Base-by-base conservation (phyloP, 768 basidiomycete genomes). In the Lyophyllum shimeji region DNA sequence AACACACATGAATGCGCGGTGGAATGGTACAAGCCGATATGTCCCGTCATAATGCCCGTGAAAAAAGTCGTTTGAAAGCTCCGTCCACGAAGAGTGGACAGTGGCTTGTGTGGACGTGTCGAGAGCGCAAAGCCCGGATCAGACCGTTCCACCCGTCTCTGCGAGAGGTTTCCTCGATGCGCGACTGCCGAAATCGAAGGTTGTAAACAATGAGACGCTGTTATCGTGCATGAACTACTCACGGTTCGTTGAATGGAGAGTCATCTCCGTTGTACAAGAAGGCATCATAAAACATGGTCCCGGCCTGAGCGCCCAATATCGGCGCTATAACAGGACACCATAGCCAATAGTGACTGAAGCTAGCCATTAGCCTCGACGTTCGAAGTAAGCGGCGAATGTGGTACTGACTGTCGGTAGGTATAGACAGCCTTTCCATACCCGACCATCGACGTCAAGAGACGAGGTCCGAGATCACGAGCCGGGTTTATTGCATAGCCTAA, bases 281-380 rank as follows among this genome's bases (percentile, higher is more conserved):
- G 7, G 72, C 53, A 56, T 90, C 88, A 58, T 90, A 90, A 56
- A 82, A 66, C 50, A 83, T 68, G 7, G 79, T 71, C 12, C 80
- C 89, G 21, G 68, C 65, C 60, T 84, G 78, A 51, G 79, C 86
- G 25, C 89, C 87, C 17, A 82, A 50, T 57, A 87, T 75, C 7
- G 87, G 82, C 1, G 73, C 86, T 12, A 87, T 66, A 20, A 87
- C 63, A 15, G 85, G 82, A 60, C 82, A 83, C 87, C 87, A 90
- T 39, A 90, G 56, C 89, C 87, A 89, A 63, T 88, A 90, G 63
- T 90, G 86, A 60, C 77, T 81, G 50, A 62, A 8, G 66, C 62
- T 64, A 20, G 11, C 40, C 39, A 52, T 25, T n/a, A 48, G 37
- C 17, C 2, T 15, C 21, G 25, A n/a, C 18, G 17, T 54, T 12